Evolutionary conservation across 768 basidiomycete genomes (phyloP).

Genomic region (Termitomyces sp.): DNA sequence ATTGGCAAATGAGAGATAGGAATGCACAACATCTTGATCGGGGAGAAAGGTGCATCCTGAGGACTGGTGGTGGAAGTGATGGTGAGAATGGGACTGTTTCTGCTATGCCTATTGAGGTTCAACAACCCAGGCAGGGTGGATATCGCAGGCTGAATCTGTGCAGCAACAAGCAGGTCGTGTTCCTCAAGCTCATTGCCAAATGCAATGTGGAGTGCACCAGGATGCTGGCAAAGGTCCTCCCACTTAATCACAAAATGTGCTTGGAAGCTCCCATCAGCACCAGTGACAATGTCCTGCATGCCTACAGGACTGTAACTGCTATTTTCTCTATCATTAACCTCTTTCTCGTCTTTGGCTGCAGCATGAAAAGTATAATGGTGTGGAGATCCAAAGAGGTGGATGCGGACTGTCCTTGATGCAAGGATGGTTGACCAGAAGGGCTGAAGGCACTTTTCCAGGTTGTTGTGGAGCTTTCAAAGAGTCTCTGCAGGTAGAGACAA

Average conservation of each 20-base stretch:
- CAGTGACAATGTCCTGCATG: slow-evolving; percentile 50
- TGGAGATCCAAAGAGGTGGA: slow-evolving; percentile 55
- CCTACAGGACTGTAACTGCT: slow-evolving; percentile 43
- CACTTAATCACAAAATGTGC: slow-evolving; percentile 60
- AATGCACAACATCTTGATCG: slow-evolving; percentile 31
- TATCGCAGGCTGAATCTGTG: slow-evolving; percentile 44
- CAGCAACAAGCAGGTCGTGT: slow-evolving; percentile 52
- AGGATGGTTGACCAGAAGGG: slow-evolving; percentile 81
- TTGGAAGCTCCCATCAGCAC: slow-evolving; percentile 72
- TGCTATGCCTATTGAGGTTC: background rate
- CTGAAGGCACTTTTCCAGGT: slow-evolving; percentile 72
- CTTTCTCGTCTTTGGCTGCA: slow-evolving; percentile 22
- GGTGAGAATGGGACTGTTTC: background rate
- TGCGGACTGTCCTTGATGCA: slow-evolving; percentile 54
- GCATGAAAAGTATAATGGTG: slow-evolving; percentile 20
- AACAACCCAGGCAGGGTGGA: slow-evolving; percentile 3
- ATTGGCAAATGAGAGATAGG: slow-evolving; percentile 61
- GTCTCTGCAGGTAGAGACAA: slow-evolving; percentile 21
- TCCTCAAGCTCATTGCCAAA: slow-evolving; percentile 51
- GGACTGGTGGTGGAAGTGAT: background rate
- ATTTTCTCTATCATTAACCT: slow-evolving; percentile 23
- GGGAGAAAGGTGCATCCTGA: background rate
- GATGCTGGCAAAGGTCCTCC: slow-evolving; percentile 65
- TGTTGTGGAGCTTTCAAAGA: slow-evolving; percentile 62
- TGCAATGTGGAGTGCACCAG: slow-evolving; percentile 50